Evolutionary conservation across 345 rosid species (phyloP).

Genomic region (Eucalyptus caleyi): DNA sequence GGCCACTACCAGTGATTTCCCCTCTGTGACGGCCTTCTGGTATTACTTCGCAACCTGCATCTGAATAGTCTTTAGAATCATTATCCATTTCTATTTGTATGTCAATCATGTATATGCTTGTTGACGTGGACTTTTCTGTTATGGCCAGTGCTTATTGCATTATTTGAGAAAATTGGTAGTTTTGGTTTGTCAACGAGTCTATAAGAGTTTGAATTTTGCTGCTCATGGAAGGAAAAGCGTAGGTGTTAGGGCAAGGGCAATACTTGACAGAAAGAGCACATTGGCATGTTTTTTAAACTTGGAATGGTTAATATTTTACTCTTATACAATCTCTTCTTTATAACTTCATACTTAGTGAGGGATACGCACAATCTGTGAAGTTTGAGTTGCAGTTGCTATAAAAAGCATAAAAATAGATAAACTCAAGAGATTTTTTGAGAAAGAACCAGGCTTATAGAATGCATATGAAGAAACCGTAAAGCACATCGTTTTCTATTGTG

Average conservation of each 20-base stretch:
- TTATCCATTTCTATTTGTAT: neutral
- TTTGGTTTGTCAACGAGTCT: neutral
- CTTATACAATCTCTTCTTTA: neutral
- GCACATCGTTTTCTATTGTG: neutral
- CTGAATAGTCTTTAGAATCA: neutral
- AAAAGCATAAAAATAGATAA: neutral
- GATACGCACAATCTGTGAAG: neutral
- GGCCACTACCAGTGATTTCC: conserved; percentile 66
- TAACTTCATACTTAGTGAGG: neutral
- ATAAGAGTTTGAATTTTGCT: neutral
- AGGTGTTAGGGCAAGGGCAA: neutral
- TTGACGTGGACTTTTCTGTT: neutral
- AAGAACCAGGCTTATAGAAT: neutral
- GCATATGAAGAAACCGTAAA: neutral
- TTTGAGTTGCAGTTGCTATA: neutral
- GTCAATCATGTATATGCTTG: neutral
- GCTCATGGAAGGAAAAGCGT: neutral
- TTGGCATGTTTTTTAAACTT: neutral
- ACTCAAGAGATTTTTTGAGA: neutral
- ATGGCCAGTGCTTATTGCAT: neutral
- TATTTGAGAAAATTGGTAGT: neutral
- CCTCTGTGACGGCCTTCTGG: conserved; percentile 68
- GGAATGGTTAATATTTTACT: neutral
- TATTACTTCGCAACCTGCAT: neutral
- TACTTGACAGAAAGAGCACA: neutral